These are phyloP conservation scores for Neoarthrinium moseri DNA, from an alignment of 2,329 filamentous ascomycete genomes.

Conservation along the genomic window DNA sequence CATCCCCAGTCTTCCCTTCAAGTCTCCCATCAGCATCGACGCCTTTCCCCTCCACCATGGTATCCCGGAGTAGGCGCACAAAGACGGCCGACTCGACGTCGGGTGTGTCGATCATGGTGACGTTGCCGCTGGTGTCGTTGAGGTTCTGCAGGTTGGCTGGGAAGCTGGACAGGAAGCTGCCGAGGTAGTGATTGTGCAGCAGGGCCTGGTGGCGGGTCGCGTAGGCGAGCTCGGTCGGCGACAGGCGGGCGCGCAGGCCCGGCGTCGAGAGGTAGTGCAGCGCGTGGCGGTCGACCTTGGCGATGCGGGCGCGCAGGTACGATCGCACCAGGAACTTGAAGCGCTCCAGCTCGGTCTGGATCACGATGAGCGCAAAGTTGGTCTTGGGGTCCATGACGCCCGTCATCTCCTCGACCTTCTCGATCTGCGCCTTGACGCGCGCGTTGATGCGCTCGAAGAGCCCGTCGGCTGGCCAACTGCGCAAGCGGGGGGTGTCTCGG, in stretches of 20 bases:
- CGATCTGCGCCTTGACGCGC: conserved; percentile 67
- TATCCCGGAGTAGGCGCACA: conserved; percentile 66
- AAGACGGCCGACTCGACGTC: conserved; percentile 85
- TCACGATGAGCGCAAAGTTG: conserved; percentile 90
- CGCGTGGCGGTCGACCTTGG: conserved; percentile 82
- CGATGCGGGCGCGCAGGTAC: conserved; percentile 78
- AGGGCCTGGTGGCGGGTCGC: conserved; percentile 82
- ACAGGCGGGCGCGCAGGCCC: conserved; percentile 61
- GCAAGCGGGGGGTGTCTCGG: conserved; percentile 3
- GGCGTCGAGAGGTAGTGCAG: conserved; percentile 68
- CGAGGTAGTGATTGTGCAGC: conserved; percentile 79
- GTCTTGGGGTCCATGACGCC: conserved; percentile 85
- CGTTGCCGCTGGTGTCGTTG: conserved; percentile 86
- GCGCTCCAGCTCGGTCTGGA: conserved; percentile 93
- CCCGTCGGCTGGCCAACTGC: conserved; percentile 63
- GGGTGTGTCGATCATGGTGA: conserved; percentile 88
- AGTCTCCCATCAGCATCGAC: conserved; percentile 62
- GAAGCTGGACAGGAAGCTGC: conserved; percentile 82
- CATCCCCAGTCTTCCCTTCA: conserved; percentile 59
- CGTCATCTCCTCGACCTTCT: conserved; percentile 72
- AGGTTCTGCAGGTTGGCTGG: conserved; percentile 76
- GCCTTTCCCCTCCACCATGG: conserved; percentile 57
- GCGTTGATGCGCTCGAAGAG: conserved; percentile 82
- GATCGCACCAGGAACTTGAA: conserved; percentile 89
- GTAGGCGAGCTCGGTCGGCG: conserved; percentile 75